Percentiles rank a stretch among this genome's conserved stretches.
These are phyloP conservation scores for Keithomyces neogunnii DNA, from an alignment of 2,329 filamentous ascomycete genomes.

Conservation along the genomic window DNA sequence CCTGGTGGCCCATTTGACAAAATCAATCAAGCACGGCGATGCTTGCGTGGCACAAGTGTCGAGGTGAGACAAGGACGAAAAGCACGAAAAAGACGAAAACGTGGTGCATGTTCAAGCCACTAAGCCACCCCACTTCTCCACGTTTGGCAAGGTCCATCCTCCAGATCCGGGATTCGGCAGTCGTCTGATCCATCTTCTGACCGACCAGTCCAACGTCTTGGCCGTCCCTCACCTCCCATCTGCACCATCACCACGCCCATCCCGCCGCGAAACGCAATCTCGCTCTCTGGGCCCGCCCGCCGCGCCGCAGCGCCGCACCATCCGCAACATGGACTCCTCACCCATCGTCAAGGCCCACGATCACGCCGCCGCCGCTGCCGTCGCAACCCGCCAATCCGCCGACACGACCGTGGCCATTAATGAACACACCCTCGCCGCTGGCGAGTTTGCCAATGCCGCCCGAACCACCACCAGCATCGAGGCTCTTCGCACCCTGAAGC, in stretches of 20 bases:
- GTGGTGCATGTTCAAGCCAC: too few species aligned
- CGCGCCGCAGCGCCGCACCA: not conserved
- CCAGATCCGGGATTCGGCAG: too few species aligned
- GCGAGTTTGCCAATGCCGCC: conserved; percentile 80
- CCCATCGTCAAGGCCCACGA: conserved; percentile 63
- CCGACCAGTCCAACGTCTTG: too few species aligned
- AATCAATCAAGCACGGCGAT: too few species aligned
- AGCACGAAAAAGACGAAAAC: too few species aligned
- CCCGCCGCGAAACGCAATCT: not conserved
- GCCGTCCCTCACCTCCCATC: not conserved
- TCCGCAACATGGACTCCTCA: conserved; percentile 25
- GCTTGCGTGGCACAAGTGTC: too few species aligned
- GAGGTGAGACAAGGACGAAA: too few species aligned
- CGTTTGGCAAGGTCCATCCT: not conserved
- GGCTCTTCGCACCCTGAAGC: conserved; percentile 72
- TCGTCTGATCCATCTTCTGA: too few species aligned
- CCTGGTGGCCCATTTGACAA: too few species aligned
- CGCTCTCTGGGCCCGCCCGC: not conserved
- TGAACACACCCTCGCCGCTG: conserved; percentile 81
- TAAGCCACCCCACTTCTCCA: not conserved
- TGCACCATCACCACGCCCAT: not conserved
- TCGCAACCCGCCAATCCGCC: conserved; percentile 62
- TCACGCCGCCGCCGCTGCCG: conserved; percentile 79
- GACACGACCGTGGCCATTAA: conserved; percentile 77
- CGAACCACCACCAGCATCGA: conserved; percentile 58